A percentile compares a stretch with the other conserved stretches of the same genome.
These are phyloP conservation scores for Pichia sp. DNA, from an alignment of 1,139 yeast genomes.

Conservation along the genomic window DNA sequence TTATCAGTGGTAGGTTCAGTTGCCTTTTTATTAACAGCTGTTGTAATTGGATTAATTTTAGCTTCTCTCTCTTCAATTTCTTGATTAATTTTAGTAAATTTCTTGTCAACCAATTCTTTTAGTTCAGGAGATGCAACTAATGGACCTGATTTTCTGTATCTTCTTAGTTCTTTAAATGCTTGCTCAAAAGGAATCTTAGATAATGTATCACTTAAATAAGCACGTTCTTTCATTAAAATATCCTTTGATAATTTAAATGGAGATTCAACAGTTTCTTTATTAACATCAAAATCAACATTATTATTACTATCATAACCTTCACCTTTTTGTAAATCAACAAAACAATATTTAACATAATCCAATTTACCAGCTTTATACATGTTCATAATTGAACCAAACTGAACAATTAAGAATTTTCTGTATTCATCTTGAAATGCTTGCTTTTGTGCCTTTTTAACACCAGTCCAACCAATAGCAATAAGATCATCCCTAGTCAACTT, in stretches of 20 bases:
- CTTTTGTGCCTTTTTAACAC: constrained; percentile 65
- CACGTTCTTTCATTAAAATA: constrained; percentile 41
- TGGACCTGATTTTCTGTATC: constrained; percentile 60
- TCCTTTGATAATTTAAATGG: constrained; percentile 42
- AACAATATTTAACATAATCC: constrained; percentile 47
- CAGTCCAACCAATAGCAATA: constrained; percentile 83
- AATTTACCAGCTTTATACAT: constrained; percentile 75
- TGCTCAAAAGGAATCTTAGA: constrained; percentile 37
- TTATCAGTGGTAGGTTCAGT: too few relatives aligned
- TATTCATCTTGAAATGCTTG: constrained; percentile 69
- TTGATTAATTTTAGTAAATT: constrained; percentile 33
- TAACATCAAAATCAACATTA: constrained; percentile 29
- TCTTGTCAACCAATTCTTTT: constrained; percentile 35
- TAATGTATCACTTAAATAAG: constrained; percentile 21
- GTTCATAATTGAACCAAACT: constrained; percentile 70
- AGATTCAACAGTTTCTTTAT: constrained; percentile 7
- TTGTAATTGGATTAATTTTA: not conserved
- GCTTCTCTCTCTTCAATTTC: constrained; percentile 8
- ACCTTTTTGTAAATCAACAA: constrained; percentile 58
- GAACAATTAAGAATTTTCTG: constrained; percentile 58
- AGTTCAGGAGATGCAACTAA: constrained; percentile 43
- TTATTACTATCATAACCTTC: constrained; percentile 60
- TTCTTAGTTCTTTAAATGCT: constrained; percentile 45
- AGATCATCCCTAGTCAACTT: constrained; percentile 46
- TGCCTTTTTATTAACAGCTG: not conserved